Evolutionary conservation across 805 yeast species (phyloP).

Genomic region (Candida nemodendra): DNA sequence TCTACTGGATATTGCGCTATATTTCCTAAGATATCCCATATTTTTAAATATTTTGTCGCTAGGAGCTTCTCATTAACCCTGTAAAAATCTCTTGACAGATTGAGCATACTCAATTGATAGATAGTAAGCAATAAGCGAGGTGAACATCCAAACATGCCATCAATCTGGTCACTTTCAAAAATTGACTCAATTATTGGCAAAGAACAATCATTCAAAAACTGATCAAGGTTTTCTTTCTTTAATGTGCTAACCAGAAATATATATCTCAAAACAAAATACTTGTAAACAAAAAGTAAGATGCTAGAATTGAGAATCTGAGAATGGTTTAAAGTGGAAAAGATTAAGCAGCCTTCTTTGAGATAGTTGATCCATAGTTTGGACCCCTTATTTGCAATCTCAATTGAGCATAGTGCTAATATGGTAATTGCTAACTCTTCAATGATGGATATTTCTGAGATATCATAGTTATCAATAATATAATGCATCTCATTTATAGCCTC

Average conservation of each 20-base stretch:
- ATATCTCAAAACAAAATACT: constrained; percentile 30
- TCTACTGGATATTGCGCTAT: constrained; percentile 8
- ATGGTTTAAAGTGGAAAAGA: constrained; percentile 22
- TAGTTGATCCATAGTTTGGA: constrained; percentile 30
- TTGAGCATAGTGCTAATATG: constrained; percentile 29
- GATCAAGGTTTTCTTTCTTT: constrained; percentile 14
- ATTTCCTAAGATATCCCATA: constrained; percentile 13
- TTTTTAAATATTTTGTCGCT: constrained; percentile 2
- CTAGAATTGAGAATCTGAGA: constrained; percentile 20
- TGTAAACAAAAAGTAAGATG: constrained; percentile 27
- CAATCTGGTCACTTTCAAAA: constrained; percentile 25
- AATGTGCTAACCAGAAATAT: constrained; percentile 28
- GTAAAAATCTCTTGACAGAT: constrained; percentile 9
- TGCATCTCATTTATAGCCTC: constrained; percentile 31
- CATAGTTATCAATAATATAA: constrained; percentile 26
- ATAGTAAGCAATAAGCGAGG: constrained; percentile 26
- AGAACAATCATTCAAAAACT: constrained; percentile 18
- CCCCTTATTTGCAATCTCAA: constrained; percentile 32
- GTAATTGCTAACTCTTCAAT: constrained; percentile 30
- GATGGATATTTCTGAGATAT: constrained; percentile 16
- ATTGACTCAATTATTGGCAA: constrained; percentile 26
- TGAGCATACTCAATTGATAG: constrained; percentile 20
- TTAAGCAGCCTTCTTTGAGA: constrained; percentile 29
- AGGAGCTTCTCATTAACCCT: constrained; percentile 6
- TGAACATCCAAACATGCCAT: constrained; percentile 34